Conservation (phyloP, 1,284 basidiomycete species). For the Cryptococcus neoformans region DNA sequence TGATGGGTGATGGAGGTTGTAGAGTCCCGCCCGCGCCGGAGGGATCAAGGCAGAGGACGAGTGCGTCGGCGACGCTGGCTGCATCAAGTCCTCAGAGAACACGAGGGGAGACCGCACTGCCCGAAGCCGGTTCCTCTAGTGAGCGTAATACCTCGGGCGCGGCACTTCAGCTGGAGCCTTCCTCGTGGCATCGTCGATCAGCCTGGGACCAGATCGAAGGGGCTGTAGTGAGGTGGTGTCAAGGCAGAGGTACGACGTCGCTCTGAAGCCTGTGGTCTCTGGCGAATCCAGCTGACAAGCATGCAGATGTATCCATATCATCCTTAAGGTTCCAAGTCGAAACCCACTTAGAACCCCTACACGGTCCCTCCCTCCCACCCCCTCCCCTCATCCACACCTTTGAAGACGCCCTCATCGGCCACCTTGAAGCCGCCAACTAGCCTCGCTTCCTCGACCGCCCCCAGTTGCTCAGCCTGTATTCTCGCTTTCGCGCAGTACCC, state of each 20-base stretch:
- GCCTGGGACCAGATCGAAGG: background rate
- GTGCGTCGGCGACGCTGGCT: background rate
- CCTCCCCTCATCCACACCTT: slow-evolving; percentile 4
- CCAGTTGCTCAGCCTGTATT: slow-evolving; percentile 11
- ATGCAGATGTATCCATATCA: background rate
- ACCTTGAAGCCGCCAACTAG: slow-evolving; percentile 4
- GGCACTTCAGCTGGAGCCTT: background rate
- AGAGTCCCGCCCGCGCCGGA: background rate
- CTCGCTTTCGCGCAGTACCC: slow-evolving; percentile 20
- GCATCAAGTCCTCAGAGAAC: background rate
- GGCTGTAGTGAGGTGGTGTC: background rate
- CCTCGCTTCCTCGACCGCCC: slow-evolving; percentile 3
- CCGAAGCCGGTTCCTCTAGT: background rate
- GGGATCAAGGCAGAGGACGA: too few relatives aligned
- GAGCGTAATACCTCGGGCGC: background rate
- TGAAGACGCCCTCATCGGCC: slow-evolving; percentile 19
- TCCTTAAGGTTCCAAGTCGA: slow-evolving; percentile 17
- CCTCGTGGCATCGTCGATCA: background rate
- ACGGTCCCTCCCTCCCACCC: slow-evolving; percentile 8
- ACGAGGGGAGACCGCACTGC: too few relatives aligned
- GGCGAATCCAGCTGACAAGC: slow-evolving; percentile 4
- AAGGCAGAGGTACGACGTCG: background rate
- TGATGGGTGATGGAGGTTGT: background rate
- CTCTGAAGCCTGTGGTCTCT: background rate
- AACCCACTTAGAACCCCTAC: slow-evolving; percentile 5